These are phyloP conservation scores for Papilionanthe hybrid DNA, from an alignment of 116 monocot genomes.

Conservation along the genomic window DNA sequence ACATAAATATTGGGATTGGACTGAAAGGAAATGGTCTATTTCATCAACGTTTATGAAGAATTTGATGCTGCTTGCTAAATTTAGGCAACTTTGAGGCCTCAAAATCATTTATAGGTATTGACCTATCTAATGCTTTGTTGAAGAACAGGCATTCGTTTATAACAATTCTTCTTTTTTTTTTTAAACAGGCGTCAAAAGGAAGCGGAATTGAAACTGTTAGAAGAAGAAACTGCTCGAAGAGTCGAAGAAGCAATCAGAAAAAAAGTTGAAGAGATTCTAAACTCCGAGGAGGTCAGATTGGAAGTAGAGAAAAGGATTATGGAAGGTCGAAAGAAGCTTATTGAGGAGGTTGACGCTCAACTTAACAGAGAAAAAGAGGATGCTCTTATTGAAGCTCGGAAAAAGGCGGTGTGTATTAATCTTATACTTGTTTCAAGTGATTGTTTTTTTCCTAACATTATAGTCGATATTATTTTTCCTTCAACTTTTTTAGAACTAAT, in stretches of 20 bases:
- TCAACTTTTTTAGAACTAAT: too few species aligned
- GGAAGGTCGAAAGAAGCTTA: conserved; percentile 71
- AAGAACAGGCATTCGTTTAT: conserved; percentile 16
- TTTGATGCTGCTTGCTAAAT: conserved; percentile 37
- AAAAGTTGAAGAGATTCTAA: conserved; percentile 81
- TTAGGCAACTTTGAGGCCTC: conserved; percentile 20
- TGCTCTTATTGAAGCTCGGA: conserved; percentile 67
- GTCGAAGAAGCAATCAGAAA: conserved; percentile 92
- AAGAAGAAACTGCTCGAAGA: conserved; percentile 90
- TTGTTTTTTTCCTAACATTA: background rate
- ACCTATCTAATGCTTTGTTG: conserved; percentile 4
- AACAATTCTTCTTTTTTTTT: conserved; percentile 18
- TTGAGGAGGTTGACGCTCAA: conserved; percentile 75
- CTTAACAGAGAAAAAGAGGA: conserved; percentile 93
- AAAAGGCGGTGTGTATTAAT: conserved; percentile 55
- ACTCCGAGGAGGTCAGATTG: conserved; percentile 71
- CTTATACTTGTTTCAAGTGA: background rate
- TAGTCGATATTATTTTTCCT: too few species aligned
- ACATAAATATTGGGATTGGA: conserved; percentile 28
- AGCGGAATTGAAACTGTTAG: conserved; percentile 79
- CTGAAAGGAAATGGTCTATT: conserved; percentile 27
- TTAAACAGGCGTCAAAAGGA: conserved; percentile 75
- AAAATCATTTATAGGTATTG: conserved; percentile 9
- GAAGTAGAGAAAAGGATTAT: conserved; percentile 72
- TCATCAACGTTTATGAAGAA: conserved; percentile 31